Evolutionary conservation across 805 yeast genomes (phyloP), one percentile per base, ranked within the genome.

Genomic region (Naumovozyma castellii): DNA sequence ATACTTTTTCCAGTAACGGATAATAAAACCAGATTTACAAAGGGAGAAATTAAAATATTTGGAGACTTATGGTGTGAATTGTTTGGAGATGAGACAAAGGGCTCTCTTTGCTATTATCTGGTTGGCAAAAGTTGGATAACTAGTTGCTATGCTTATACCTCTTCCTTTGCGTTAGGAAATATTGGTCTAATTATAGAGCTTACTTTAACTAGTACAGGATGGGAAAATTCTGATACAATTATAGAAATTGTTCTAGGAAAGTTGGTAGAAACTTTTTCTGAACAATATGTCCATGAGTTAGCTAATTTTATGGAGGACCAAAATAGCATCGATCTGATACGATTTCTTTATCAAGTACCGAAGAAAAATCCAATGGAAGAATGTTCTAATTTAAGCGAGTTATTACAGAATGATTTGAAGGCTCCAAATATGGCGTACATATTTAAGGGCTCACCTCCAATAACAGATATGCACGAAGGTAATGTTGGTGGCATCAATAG

Each of bases 81-180:
- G 0, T 58, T 80, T 37, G 90, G 90, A 1, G 78, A 76, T 54
- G 90, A 82, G 57, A 59, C 76, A 3, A 41, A 47, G 2, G 71
- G 70, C 0, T 73, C 85, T 0, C 51, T 81, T 4, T 69, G 71
- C 44, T 56, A 66, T 4, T 51, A 48, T 14, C 56, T 78, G 8
- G 61, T 59, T 16, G 37, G 43, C 3, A 51, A 47, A 31, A 68
- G 60, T 16, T 66, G 57, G 42, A 65, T 66, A 12, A 56, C 65
- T 1, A 53, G 60, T 0, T 57, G 75, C 2, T 50, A 53, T 32
- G 74, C 80, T 0, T 74, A 59, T 42, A 50, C 60, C 1, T 71
- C 75, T 16, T 44, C 51, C 2, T 48, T 73, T 19, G 47, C 72
- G 2, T 39, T 49, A 1, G 60, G 57, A 1, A 58, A 66, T n/a